These are phyloP conservation scores for Chaetomium olivaceum DNA, from an alignment of 2,329 filamentous ascomycete species.

Conservation along the genomic window DNA sequence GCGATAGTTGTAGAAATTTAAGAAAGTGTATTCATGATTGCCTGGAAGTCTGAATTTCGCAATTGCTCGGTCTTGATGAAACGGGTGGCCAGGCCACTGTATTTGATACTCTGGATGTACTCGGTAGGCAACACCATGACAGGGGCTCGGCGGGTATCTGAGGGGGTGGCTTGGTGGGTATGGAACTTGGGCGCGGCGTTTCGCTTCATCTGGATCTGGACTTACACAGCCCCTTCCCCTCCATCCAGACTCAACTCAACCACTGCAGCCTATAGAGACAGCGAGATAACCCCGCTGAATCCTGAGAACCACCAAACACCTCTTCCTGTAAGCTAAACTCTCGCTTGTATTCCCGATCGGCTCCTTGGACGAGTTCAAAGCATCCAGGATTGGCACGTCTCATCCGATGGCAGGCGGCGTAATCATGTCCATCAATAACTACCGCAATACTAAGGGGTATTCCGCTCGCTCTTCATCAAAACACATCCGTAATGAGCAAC, in stretches of 20 bases:
- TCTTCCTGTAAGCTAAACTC: background rate
- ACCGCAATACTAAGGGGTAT: constrained; percentile 4
- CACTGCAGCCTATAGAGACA: background rate
- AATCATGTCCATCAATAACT: background rate
- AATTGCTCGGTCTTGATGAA: background rate
- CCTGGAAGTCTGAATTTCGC: background rate
- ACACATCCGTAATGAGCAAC: background rate
- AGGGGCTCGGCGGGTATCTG: background rate
- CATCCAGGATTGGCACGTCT: background rate
- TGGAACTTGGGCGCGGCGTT: background rate
- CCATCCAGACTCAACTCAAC: background rate
- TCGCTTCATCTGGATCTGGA: background rate
- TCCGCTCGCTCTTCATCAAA: constrained; percentile 1
- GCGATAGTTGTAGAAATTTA: background rate
- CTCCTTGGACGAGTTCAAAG: background rate
- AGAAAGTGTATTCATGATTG: background rate
- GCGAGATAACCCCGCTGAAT: background rate
- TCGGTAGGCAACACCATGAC: background rate
- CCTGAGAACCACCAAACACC: background rate
- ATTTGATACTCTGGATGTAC: background rate
- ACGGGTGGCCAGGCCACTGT: background rate
- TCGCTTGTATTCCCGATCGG: background rate
- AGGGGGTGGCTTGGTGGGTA: background rate
- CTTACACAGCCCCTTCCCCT: background rate
- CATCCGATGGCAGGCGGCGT: background rate